A percentile compares a stretch with the other conserved stretches of the same genome.
Evolutionary conservation across 345 rosid species (phyloP).

Genomic region (Eucalyptus cloeziana): DNA sequence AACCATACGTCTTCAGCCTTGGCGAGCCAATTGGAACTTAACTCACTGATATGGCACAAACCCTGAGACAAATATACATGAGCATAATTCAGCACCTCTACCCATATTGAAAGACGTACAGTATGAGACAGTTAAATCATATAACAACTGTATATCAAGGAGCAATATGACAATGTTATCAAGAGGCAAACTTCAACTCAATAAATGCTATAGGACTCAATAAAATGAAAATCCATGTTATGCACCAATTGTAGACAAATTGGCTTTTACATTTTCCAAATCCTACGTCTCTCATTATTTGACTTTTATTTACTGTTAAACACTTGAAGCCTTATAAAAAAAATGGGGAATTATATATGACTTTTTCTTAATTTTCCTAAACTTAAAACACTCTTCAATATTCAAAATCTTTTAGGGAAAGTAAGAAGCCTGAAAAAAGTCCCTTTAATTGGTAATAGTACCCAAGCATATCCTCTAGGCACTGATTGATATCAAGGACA

Average conservation of each 20-base stretch:
- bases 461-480: background rate
- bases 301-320: background rate
- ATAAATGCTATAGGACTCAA: background rate
- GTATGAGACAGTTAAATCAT: background rate
- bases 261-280: background rate
- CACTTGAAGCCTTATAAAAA: background rate
- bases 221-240: background rate
- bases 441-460: background rate
- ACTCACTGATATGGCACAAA: conserved; percentile 96
- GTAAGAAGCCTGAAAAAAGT: background rate
- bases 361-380: background rate
- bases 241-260: background rate
- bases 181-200: background rate
- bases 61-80: conserved; percentile 32
- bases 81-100: background rate
- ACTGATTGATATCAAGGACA: background rate
- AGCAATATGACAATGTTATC: background rate
- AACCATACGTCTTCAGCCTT: conserved; percentile 91
- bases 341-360: background rate
- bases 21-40: conserved; percentile 76
- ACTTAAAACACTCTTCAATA: background rate
- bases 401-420: background rate
- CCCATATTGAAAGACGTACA: background rate
- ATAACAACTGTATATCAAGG: background rate
- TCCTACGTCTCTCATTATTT: background rate